Evolutionary conservation across 495 filamentous ascomycete species (phyloP).

Genomic region (Sordaria brevicollis): DNA sequence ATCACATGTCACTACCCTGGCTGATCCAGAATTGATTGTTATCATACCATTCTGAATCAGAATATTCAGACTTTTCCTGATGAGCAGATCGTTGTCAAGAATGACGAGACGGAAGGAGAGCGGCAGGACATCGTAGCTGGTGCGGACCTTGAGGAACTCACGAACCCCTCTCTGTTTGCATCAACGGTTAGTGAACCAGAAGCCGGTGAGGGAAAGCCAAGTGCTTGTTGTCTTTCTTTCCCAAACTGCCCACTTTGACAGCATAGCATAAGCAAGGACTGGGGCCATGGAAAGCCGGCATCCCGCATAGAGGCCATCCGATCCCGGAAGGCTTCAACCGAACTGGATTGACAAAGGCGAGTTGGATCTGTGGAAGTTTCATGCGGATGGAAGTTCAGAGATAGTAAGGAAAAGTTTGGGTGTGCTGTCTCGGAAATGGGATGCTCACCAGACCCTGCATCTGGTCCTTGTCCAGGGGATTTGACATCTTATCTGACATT

Average conservation of each 20-base stretch:
- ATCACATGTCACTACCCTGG: slow-evolving; percentile 2
- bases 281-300: slow-evolving; percentile 4
- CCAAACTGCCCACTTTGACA: background rate
- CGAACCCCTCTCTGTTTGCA: slow-evolving; percentile 66
- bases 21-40: background rate
- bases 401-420: slow-evolving; percentile 5
- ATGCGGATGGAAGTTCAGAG: background rate
- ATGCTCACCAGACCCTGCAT: slow-evolving; percentile 78
- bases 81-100: slow-evolving; percentile 86
- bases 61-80: slow-evolving; percentile 94
- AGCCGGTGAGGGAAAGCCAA: background rate
- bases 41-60: slow-evolving; percentile 88
- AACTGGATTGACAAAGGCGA: background rate
- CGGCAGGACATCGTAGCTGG: slow-evolving; percentile 97
- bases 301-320: slow-evolving; percentile 17
- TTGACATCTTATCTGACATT: slow-evolving; percentile 50
- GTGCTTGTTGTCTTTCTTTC: background rate
- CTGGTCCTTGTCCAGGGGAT: slow-evolving; percentile 80
- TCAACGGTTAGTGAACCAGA: slow-evolving; percentile 5
- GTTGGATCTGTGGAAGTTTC: background rate
- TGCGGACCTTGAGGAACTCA: slow-evolving; percentile 93
- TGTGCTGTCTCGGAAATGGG: slow-evolving; percentile 14
- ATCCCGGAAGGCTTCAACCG: background rate
- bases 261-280: background rate
- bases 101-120: slow-evolving; percentile 93